phyloP scores from a whole-genome alignment of 306 rosid genomes.

The Castanopsis chinensis region DNA sequence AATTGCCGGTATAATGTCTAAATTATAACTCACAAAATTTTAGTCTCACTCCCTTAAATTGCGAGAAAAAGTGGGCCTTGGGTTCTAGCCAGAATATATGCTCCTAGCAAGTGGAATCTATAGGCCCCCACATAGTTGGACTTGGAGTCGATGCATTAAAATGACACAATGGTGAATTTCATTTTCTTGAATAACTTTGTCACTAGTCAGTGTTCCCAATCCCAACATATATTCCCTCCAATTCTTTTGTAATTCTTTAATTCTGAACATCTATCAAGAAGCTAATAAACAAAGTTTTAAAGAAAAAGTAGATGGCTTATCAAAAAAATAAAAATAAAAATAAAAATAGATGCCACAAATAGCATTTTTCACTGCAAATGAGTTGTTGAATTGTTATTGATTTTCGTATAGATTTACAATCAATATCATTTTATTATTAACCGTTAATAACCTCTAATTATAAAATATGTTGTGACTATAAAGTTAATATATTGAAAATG shows the following conservation, averaged over 20 bases:
- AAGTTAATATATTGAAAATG: no score
- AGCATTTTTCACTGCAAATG: no score
- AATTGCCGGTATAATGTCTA: neutral
- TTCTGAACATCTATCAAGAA: neutral
- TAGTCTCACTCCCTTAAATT: slow-evolving; percentile 13
- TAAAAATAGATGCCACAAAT: no score
- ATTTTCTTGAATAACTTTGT: slow-evolving; percentile 16
- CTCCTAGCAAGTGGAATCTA: slow-evolving; percentile 34
- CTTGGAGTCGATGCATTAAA: neutral
- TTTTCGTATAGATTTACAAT: no score
- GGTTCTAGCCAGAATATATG: slow-evolving; percentile 43
- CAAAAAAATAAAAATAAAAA: no score
- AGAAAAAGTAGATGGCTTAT: no score
- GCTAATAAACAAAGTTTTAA: no score
- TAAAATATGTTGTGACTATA: no score
- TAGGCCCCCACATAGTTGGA: slow-evolving; percentile 15
- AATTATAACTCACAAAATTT: neutral
- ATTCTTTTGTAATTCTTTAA: neutral
- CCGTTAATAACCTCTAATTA: no score
- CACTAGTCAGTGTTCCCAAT: slow-evolving; percentile 16
- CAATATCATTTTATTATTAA: no score
- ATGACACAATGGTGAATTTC: slow-evolving; percentile 19
- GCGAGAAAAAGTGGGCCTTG: slow-evolving; percentile 20
- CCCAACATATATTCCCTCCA: slow-evolving; percentile 7
- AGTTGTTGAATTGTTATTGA: no score